Evolutionary conservation across 192 early-diverging fungal genomes (phyloP).

Genomic region (Coemansia sp.): DNA sequence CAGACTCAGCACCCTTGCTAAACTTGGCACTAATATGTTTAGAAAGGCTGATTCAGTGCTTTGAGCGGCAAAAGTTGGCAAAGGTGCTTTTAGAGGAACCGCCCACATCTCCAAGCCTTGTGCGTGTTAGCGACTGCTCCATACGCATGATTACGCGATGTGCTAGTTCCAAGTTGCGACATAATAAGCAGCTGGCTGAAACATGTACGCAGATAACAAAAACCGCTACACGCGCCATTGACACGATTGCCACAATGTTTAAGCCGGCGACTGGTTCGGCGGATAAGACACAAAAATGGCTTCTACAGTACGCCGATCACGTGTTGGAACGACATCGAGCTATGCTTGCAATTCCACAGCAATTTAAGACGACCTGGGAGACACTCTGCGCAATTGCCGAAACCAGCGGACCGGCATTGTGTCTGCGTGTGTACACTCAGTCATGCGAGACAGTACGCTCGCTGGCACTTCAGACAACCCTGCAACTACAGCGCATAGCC

Average conservation of each 20-base stretch:
- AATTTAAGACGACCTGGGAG: slow-evolving; percentile 30
- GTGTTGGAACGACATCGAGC: slow-evolving; percentile 16
- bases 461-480: slow-evolving; percentile 14
- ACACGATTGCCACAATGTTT: slow-evolving; percentile 7
- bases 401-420: slow-evolving; percentile 12
- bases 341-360: slow-evolving; percentile 26
- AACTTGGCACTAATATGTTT: no score
- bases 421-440: slow-evolving; percentile 14
- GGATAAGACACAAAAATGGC: slow-evolving; percentile 22
- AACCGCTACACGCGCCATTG: slow-evolving; percentile 12
- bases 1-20: no score
- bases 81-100: no score
- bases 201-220: background rate
- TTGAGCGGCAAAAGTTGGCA: no score
- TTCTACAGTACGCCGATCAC: slow-evolving; percentile 17
- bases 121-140: no score
- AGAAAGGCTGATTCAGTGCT: no score
- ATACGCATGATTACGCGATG: no score
- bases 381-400: slow-evolving; percentile 21
- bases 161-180: no score
- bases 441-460: slow-evolving; percentile 21
- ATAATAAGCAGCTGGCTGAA: no score
- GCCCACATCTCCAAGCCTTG: no score
- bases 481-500: background rate
- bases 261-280: slow-evolving; percentile 7